Evolutionary conservation across 2,329 filamentous ascomycete species (phyloP).

Genomic region (Akanthomyces muscarius): DNA sequence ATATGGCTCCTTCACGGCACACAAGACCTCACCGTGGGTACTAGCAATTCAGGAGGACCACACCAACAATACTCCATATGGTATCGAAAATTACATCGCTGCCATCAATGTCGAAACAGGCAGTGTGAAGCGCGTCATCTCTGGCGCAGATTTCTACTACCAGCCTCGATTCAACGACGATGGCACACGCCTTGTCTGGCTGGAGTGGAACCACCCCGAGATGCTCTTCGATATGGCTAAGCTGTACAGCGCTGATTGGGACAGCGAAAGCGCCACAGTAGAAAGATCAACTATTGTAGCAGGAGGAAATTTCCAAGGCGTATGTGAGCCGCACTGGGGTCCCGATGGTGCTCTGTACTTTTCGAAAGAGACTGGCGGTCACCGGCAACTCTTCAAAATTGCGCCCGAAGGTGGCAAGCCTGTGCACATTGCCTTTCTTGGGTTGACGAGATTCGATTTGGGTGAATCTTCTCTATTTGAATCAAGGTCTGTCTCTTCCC

Average conservation of each 20-base stretch:
- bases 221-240: slow-evolving; percentile 44
- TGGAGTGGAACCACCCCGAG: slow-evolving; percentile 47
- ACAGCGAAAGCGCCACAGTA: slow-evolving; percentile 24
- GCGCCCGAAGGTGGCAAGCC: slow-evolving; percentile 26
- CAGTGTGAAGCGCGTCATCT: slow-evolving; percentile 31
- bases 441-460: slow-evolving; percentile 40
- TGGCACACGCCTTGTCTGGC: slow-evolving; percentile 40
- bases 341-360: slow-evolving; percentile 46
- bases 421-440: slow-evolving; percentile 31
- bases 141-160: slow-evolving; percentile 46
- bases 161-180: slow-evolving; percentile 42
- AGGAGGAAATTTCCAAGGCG: slow-evolving; percentile 39
- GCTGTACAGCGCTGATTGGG: slow-evolving; percentile 39
- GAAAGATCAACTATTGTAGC: slow-evolving; percentile 34
- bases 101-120: slow-evolving; percentile 35
- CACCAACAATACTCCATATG: slow-evolving; percentile 23
- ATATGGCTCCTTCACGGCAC: slow-evolving; percentile 45
- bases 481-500: slow-evolving; percentile 27
- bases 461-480: slow-evolving; percentile 31
- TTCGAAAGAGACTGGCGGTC: slow-evolving; percentile 42
- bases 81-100: slow-evolving; percentile 30
- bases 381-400: slow-evolving; percentile 45
- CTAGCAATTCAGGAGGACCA: slow-evolving; percentile 50
- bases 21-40: slow-evolving; percentile 38
- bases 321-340: slow-evolving; percentile 49